Conservation (phyloP, 2,329 filamentous ascomycete species). For the Daldinia eschscholtzii region DNA sequence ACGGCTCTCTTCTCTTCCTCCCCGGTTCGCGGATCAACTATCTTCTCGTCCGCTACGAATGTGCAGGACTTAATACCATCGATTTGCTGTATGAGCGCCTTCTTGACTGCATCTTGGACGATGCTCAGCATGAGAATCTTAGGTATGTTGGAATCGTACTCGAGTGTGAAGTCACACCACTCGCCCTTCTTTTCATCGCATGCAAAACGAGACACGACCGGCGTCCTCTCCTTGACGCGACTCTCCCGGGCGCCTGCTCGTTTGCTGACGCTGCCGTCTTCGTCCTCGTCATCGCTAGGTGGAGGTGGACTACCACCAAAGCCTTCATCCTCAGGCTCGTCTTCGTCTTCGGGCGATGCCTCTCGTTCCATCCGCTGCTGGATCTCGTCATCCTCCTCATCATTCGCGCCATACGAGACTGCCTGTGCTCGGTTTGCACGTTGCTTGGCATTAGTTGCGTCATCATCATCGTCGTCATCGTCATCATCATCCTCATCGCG, state of each 20-base stretch:
- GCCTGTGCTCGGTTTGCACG: slow-evolving; percentile 82
- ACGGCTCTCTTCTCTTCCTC: slow-evolving; percentile 65
- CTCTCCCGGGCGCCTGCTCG: slow-evolving; percentile 65
- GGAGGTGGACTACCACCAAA: slow-evolving; percentile 64
- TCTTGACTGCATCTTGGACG: slow-evolving; percentile 82
- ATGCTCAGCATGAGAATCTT: slow-evolving; percentile 95
- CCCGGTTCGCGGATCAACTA: slow-evolving; percentile 61
- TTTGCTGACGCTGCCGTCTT: slow-evolving; percentile 52
- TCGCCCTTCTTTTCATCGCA: slow-evolving; percentile 81
- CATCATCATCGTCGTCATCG: slow-evolving; percentile 81
- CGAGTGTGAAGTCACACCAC: slow-evolving; percentile 85
- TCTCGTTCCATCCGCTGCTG: slow-evolving; percentile 73
- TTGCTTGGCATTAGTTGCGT: slow-evolving; percentile 80
- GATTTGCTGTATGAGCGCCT: slow-evolving; percentile 89
- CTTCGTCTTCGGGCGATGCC: slow-evolving; percentile 67
- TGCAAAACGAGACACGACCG: slow-evolving; percentile 79
- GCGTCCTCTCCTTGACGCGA: slow-evolving; percentile 72
- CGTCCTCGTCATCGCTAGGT: slow-evolving; percentile 57
- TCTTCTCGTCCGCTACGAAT: slow-evolving; percentile 71
- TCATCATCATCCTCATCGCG: slow-evolving; percentile 72
- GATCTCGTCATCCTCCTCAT: slow-evolving; percentile 88
- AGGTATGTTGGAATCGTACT: slow-evolving; percentile 82
- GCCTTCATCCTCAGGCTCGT: slow-evolving; percentile 69
- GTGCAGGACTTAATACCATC: slow-evolving; percentile 80
- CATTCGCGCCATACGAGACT: slow-evolving; percentile 90